Base-by-base conservation (phyloP, 306 rosid genomes). In the Luffa acutangula region DNA sequence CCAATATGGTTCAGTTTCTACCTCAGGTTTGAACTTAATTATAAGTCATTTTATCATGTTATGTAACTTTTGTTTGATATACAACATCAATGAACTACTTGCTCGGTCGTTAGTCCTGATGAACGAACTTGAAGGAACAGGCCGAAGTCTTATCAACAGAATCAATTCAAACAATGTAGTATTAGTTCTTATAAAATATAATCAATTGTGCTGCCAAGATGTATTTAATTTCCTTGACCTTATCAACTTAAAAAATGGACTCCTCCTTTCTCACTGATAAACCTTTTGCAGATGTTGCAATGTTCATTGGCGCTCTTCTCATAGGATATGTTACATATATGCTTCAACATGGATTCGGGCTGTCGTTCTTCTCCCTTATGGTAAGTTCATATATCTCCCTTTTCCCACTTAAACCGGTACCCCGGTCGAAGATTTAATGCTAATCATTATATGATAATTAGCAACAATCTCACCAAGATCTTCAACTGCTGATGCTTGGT, bases 261-360 rank as follows among this genome's bases (percentile, higher is more conserved):
- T 52, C 5, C 48, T 63, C 8, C 21, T 15, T 15, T 34, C 43
- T 48, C 46, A 31, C 62, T 33, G 45, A 80, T 20, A 43, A 69
- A 57, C 76, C 80, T 89, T 82, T 81, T 88, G 89, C 94, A 95
- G 99, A 95, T 86, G 78, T 92, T 84, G 94, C 93, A 49, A 89
- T 92, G 85, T 93, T 93, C 79, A 81, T 95, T 56, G 99, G 97
- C 70, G 97, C 97, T 49, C 86, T 93, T 80, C 60, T 95, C 74
- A 81, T 89, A 46, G 99, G 97, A 75, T 95, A 95, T 82, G 97
- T 90, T 53, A 91, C 96, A 42, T 93, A 93, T 89, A 87, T 91
- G 86, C 90, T 95, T 84, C 93, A 91, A 85, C 97, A 90, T 85
- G 99, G 99, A 67, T 86, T 87, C 53, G 96, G 94, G 69, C 82